Conservation (phyloP, 1,139 yeast genomes). For the Sugiyamaella sp. region DNA sequence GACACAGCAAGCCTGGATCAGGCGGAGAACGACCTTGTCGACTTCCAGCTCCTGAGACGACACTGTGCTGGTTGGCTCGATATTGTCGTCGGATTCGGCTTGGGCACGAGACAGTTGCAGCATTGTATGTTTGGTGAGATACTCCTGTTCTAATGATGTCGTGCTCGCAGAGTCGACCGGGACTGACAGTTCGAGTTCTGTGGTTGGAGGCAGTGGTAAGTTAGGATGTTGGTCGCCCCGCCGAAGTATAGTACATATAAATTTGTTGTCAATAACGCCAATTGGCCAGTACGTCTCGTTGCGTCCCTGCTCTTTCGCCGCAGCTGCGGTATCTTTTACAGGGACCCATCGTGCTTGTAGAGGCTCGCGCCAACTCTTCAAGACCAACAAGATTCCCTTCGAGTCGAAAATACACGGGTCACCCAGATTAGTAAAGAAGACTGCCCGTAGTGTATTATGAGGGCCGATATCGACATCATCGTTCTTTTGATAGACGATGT, state of each 20-base stretch:
- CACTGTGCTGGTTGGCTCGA: conserved; percentile 35
- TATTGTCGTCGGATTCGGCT: conserved; percentile 36
- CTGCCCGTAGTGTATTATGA: conserved; percentile 48
- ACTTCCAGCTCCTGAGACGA: conserved; percentile 42
- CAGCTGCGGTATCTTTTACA: conserved; percentile 59
- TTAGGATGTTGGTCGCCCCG: conserved; percentile 55
- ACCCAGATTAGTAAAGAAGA: conserved; percentile 79
- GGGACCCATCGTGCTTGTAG: conserved; percentile 89
- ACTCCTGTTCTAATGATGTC: conserved; percentile 28
- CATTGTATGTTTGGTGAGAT: conserved; percentile 32
- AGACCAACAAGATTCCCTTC: conserved; percentile 68
- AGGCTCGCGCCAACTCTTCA: conserved; percentile 74
- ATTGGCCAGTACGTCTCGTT: conserved; percentile 77
- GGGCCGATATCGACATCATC: conserved; percentile 42
- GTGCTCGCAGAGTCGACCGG: conserved; percentile 50
- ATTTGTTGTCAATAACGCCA: conserved; percentile 68
- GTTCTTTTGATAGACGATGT: conserved; percentile 45
- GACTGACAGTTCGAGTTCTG: conserved; percentile 69
- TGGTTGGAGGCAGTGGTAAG: conserved; percentile 81
- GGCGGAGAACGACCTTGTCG: conserved; percentile 74
- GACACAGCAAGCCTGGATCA: conserved; percentile 77
- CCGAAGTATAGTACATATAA: conserved; percentile 74
- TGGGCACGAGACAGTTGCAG: conserved; percentile 35
- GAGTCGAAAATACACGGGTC: conserved; percentile 88
- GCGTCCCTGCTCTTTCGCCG: conserved; percentile 54